Conservation (phyloP, 441 rosid genomes). For the Syzygium syzygioides region DNA sequence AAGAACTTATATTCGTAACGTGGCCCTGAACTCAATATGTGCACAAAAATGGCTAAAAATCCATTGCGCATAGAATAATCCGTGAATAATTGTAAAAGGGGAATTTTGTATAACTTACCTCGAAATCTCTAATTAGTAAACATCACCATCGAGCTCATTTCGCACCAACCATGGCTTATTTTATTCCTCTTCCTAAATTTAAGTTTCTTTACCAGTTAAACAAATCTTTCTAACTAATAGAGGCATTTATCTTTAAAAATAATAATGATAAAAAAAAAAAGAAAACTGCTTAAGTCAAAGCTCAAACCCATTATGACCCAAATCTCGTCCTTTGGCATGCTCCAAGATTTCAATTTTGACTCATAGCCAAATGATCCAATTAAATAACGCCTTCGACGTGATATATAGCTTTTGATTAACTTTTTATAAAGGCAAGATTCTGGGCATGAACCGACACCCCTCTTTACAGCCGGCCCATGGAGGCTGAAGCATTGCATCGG, state of each 20-base stretch:
- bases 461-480: not conserved
- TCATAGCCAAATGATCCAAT: not conserved
- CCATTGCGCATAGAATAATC: not conserved
- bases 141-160: not conserved
- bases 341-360: not conserved
- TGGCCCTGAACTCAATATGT: rapidly evolving
- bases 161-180: not conserved
- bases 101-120: not conserved
- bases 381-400: not conserved
- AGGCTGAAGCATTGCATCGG: not conserved
- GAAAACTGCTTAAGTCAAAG: not conserved
- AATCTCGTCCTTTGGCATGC: not conserved
- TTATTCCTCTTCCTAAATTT: not conserved
- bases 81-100: not conserved
- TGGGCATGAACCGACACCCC: not conserved
- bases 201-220: not conserved
- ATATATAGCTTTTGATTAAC: not conserved
- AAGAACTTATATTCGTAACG: rapidly evolving
- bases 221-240: not conserved
- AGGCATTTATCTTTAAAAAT: not conserved
- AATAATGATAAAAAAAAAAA: not conserved
- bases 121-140: not conserved
- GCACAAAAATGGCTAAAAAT: not conserved
- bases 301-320: not conserved
- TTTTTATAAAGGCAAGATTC: not conserved